These are phyloP conservation scores for Amphirosellinia nigrospora DNA, from an alignment of 495 filamentous ascomycete genomes.

Conservation along the genomic window DNA sequence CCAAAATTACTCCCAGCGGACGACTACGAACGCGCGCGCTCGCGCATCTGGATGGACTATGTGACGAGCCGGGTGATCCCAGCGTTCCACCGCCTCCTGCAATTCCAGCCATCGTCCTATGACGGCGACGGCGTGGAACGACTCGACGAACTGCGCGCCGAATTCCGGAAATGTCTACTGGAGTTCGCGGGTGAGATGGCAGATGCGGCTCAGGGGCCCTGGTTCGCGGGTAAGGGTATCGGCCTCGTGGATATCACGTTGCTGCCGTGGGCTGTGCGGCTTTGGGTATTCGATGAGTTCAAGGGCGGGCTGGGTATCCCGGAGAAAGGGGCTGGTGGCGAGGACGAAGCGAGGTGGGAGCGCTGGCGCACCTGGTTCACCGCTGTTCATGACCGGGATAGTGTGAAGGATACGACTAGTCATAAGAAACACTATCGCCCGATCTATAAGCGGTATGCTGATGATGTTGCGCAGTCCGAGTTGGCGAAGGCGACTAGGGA, in stretches of 20 bases:
- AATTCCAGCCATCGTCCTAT: constrained; percentile 52
- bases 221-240: constrained; percentile 59
- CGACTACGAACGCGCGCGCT: constrained; percentile 58
- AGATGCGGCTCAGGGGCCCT: constrained; percentile 54
- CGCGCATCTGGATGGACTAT: constrained; percentile 67
- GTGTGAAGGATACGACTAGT: constrained; percentile 61
- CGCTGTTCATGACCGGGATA: constrained; percentile 55
- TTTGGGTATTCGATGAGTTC: constrained; percentile 70
- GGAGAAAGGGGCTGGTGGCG: constrained; percentile 44
- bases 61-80: constrained; percentile 65
- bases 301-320: constrained; percentile 63
- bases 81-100: constrained; percentile 63
- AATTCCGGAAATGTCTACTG: constrained; percentile 45
- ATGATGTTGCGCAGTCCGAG: constrained; percentile 66
- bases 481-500: constrained; percentile 65
- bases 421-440: constrained; percentile 61
- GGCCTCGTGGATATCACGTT: constrained; percentile 61
- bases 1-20: constrained; percentile 49
- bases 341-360: constrained; percentile 57
- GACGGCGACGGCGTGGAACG: constrained; percentile 53
- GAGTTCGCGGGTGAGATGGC: constrained; percentile 60
- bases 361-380: constrained; percentile 62
- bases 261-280: constrained; percentile 61
- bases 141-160: constrained; percentile 38
- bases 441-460: constrained; percentile 67